Conservation (phyloP, 2,329 filamentous ascomycete genomes). For the Diaporthe sp. region DNA sequence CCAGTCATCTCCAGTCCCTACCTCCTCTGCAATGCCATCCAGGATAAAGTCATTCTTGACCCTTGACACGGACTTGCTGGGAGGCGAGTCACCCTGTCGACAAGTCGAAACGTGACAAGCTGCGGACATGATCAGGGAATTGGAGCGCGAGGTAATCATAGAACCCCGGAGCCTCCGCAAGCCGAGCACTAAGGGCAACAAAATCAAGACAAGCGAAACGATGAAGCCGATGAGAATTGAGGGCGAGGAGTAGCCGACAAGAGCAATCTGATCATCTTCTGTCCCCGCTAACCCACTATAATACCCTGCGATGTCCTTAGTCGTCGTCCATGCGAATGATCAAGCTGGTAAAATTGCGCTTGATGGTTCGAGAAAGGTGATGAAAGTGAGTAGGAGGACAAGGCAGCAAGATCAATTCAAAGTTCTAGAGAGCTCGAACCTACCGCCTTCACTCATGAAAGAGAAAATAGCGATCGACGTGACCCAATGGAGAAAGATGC, state of each 20-base stretch:
- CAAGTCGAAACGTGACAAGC: background rate
- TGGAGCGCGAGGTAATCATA: background rate
- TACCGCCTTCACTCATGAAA: slow-evolving; percentile 36
- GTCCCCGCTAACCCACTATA: background rate
- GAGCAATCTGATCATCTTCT: background rate
- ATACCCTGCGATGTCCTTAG: background rate
- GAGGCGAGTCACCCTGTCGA: background rate
- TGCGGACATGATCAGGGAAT: slow-evolving; percentile 8
- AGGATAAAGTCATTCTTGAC: background rate
- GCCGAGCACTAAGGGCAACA: background rate
- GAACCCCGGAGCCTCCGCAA: background rate
- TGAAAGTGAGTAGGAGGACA: background rate
- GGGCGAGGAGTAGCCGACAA: background rate
- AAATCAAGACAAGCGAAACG: background rate
- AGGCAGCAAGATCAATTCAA: too few relatives aligned
- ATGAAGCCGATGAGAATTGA: background rate
- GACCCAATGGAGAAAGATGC: slow-evolving; percentile 37
- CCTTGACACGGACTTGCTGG: background rate
- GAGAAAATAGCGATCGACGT: slow-evolving; percentile 39
- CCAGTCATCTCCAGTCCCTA: background rate
- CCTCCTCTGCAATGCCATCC: background rate
- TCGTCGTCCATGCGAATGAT: background rate
- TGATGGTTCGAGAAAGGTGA: too few relatives aligned
- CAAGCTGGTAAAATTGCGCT: background rate
- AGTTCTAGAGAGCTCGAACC: background rate